Evolutionary conservation across 2,329 filamentous ascomycete species (phyloP).

Genomic region (Celoporthe dispersa): DNA sequence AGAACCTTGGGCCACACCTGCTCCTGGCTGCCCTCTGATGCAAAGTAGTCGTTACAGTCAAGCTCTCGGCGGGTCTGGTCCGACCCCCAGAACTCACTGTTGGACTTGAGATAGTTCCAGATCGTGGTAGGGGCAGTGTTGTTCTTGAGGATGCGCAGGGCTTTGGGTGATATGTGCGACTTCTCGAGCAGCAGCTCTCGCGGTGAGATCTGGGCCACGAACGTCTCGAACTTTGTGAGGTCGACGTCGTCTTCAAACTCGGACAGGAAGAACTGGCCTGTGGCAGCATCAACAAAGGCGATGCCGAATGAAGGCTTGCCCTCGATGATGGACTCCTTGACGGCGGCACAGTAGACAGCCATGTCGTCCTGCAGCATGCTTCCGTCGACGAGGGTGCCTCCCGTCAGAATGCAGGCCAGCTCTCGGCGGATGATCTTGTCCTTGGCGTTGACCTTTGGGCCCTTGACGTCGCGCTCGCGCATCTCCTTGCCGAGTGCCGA

Average conservation of each 20-base stretch:
- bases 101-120: constrained; percentile 91
- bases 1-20: constrained; percentile 78
- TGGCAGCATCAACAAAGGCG: constrained; percentile 93
- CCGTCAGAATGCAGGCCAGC: constrained; percentile 86
- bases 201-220: constrained; percentile 89
- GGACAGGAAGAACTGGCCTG: constrained; percentile 91
- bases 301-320: constrained; percentile 85
- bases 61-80: constrained; percentile 83
- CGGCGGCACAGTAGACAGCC: constrained; percentile 93
- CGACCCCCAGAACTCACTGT: constrained; percentile 88
- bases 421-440: constrained; percentile 95
- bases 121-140: constrained; percentile 91
- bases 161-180: constrained; percentile 82
- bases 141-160: constrained; percentile 91
- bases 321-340: constrained; percentile 80
- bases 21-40: constrained; percentile 57
- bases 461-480: constrained; percentile 80
- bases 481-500: constrained; percentile 96
- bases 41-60: constrained; percentile 79
- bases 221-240: constrained; percentile 95
- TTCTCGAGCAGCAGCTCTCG: constrained; percentile 91
- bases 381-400: constrained; percentile 91
- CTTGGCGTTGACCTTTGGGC: constrained; percentile 66
- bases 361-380: constrained; percentile 98
- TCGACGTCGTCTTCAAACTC: constrained; percentile 91